Percentiles rank a stretch among this genome's conserved stretches.
Evolutionary conservation across 208 protist species (phyloP).

Genomic region (Trypanosoma conorhini): DNA sequence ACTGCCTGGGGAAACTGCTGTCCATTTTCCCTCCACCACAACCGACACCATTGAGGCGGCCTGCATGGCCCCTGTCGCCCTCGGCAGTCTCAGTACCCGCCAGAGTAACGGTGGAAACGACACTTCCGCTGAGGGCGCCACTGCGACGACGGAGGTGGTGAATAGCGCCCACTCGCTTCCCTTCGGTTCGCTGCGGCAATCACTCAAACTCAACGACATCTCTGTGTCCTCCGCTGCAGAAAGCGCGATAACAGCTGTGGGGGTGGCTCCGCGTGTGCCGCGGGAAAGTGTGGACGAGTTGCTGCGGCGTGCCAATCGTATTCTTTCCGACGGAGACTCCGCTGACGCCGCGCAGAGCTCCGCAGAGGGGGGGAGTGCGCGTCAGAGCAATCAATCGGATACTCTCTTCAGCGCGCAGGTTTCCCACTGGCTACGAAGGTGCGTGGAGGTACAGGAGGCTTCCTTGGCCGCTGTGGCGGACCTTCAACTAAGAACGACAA

Average conservation of each 20-base stretch:
- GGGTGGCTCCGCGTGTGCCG: slow-evolving; percentile 23
- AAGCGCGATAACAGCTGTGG: slow-evolving; percentile 2
- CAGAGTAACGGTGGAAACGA: too few relatives aligned
- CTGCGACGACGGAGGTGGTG: background rate
- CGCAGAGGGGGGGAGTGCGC: background rate
- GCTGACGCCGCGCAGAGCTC: background rate
- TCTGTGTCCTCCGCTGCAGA: slow-evolving; percentile 10
- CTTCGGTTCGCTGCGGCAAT: background rate
- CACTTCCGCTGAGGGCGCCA: too few relatives aligned
- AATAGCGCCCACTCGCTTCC: background rate
- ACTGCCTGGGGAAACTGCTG: background rate
- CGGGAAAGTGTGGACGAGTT: slow-evolving; percentile 31
- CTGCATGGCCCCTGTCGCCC: background rate
- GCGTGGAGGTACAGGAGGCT: slow-evolving; percentile 30
- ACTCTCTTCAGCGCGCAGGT: slow-evolving; percentile 31
- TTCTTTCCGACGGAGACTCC: slow-evolving; percentile 13
- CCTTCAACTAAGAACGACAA: slow-evolving; percentile 36
- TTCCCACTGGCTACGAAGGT: slow-evolving; percentile 37
- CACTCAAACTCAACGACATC: slow-evolving; percentile 11
- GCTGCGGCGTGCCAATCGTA: slow-evolving; percentile 28
- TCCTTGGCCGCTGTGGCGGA: slow-evolving; percentile 23
- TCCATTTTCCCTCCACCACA: background rate
- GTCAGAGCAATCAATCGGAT: slow-evolving; percentile 12
- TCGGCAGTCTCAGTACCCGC: too few relatives aligned
- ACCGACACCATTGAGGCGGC: background rate